Percentiles rank a stretch among this genome's conserved stretches.
These are phyloP conservation scores for Ilex aquifolium DNA, from an alignment of 257 asterid genomes.

Conservation along the genomic window DNA sequence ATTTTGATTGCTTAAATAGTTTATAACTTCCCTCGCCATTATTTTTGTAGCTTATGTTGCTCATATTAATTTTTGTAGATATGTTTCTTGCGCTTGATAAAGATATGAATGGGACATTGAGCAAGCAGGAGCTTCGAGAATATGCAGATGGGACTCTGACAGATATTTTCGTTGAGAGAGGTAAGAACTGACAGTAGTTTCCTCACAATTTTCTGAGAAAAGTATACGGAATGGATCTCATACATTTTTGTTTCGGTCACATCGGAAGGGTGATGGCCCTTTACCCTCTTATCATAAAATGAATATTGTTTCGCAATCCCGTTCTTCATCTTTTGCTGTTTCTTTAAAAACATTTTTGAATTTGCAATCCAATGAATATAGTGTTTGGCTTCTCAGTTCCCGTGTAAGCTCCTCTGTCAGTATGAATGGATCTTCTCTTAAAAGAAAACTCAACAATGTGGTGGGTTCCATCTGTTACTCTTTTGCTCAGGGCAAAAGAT, in stretches of 20 bases:
- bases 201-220: no score
- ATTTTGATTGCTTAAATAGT: not conserved
- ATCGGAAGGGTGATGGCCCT: no score
- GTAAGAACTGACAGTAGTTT: constrained; percentile 25
- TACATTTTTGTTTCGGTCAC: no score
- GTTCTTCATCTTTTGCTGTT: constrained; percentile 1
- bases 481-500: no score
- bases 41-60: constrained; percentile 1
- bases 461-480: no score
- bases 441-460: no score
- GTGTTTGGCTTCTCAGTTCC: no score
- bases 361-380: no score
- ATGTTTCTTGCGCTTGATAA: constrained; percentile 99
- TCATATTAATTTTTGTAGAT: constrained; percentile 40
- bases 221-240: no score
- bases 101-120: constrained; percentile 89
- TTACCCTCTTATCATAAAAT: not conserved
- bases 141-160: constrained; percentile 98
- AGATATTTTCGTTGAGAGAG: constrained; percentile 96
- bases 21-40: not conserved
- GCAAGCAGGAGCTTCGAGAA: constrained; percentile 95
- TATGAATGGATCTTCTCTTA: no score
- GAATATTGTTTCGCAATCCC: not conserved
- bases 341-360: not conserved
- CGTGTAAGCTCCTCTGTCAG: no score